These are phyloP conservation scores for Pichia inconspicua DNA, from an alignment of 1,139 yeast species.

Conservation along the genomic window DNA sequence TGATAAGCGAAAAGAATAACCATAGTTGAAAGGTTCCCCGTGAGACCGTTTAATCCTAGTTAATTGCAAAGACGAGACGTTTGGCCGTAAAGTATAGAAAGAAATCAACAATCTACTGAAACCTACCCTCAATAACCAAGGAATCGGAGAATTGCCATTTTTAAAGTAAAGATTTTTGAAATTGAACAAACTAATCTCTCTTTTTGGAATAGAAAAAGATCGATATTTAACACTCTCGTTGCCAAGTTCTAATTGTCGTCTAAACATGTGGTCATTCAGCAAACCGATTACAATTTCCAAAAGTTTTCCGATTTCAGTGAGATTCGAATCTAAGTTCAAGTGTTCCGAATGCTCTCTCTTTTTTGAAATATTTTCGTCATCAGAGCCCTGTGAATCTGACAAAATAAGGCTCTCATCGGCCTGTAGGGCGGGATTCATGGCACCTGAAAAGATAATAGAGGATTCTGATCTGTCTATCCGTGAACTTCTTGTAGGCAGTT, in stretches of 20 bases:
- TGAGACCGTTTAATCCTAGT: background rate
- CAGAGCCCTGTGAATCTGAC: slow-evolving; percentile 3
- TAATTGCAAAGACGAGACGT: background rate
- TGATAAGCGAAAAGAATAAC: slow-evolving; percentile 1
- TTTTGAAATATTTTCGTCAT: background rate
- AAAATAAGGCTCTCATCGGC: slow-evolving; percentile 10
- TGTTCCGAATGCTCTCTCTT: background rate
- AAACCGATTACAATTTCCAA: slow-evolving; percentile 16
- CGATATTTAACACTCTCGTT: slow-evolving; percentile 23
- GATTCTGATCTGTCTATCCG: slow-evolving; percentile 1
- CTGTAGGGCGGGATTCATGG: slow-evolving; percentile 8
- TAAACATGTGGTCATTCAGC: slow-evolving; percentile 12
- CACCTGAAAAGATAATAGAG: background rate
- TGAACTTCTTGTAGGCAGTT: background rate
- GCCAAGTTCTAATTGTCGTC: slow-evolving; percentile 22
- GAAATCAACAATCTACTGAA: slow-evolving; percentile 27
- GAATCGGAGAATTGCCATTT: slow-evolving; percentile 19
- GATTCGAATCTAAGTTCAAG: background rate
- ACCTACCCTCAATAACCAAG: slow-evolving; percentile 34
- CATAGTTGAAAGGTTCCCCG: background rate
- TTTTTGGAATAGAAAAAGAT: slow-evolving; percentile 8
- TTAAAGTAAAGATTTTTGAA: slow-evolving; percentile 26
- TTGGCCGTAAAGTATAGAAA: slow-evolving; percentile 22
- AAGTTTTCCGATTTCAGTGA: slow-evolving; percentile 11
- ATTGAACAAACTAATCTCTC: slow-evolving; percentile 28